phyloP scores from a whole-genome alignment of 176 grass and related monocot species.

The Lolium multiflorum region DNA sequence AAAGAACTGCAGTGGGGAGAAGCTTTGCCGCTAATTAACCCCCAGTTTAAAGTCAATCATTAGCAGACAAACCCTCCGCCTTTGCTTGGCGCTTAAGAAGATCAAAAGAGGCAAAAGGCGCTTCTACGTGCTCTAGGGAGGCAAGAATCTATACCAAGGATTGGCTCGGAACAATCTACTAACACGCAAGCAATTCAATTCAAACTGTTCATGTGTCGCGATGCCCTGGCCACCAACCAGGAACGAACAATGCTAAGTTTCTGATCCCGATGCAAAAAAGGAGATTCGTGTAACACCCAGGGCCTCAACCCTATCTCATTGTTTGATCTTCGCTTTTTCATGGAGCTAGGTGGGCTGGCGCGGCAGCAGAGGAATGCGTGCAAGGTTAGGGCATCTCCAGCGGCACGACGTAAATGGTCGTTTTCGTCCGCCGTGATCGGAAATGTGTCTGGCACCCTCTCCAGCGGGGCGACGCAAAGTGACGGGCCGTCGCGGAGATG shows the following conservation, averaged over 20 bases:
- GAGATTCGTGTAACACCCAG: constrained; percentile 26
- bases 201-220: not conserved
- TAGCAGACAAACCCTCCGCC: constrained; percentile 32
- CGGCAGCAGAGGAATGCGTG: not conserved
- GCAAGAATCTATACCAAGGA: constrained; percentile 51
- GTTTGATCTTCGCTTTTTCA: not conserved
- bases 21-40: constrained; percentile 1
- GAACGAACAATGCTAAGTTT: not conserved
- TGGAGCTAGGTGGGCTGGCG: not conserved
- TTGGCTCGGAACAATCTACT: not conserved
- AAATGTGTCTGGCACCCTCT: too few relatives aligned
- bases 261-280: constrained; percentile 51
- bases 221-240: not conserved
- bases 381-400: too few relatives aligned
- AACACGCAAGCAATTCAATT: not conserved
- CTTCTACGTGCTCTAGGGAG: not conserved
- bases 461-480: too few relatives aligned
- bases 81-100: constrained; percentile 12
- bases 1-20: not conserved
- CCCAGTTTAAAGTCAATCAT: constrained; percentile 47
- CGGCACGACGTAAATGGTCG: too few relatives aligned
- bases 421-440: too few relatives aligned
- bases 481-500: too few relatives aligned
- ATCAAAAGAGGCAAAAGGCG: constrained; percentile 25
- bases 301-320: not conserved